Percentiles rank a stretch among this genome's conserved stretches.
These are phyloP conservation scores for Fusarium sp. DNA, from an alignment of 2,329 filamentous ascomycete species.

Conservation along the genomic window DNA sequence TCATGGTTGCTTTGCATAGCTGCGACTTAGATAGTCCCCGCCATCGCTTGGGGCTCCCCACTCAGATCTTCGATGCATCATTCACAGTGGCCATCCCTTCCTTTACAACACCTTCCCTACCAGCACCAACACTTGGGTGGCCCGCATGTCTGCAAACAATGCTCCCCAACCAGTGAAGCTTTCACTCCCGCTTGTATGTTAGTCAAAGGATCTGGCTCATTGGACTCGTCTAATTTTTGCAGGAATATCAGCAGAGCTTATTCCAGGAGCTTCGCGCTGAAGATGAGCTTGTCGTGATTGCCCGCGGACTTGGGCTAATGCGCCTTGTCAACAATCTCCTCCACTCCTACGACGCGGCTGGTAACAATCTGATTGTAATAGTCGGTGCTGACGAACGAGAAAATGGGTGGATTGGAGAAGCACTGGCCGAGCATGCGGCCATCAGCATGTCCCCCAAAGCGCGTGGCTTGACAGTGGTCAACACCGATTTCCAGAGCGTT, in stretches of 20 bases:
- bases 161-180: conserved; percentile 79
- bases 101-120: conserved; percentile 24
- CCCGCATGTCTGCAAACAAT: conserved; percentile 65
- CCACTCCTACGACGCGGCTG: conserved; percentile 95
- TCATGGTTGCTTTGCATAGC: conserved; percentile 8
- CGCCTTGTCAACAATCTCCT: conserved; percentile 95
- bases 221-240: conserved; percentile 27
- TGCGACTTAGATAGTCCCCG: conserved; percentile 12
- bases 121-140: conserved; percentile 35
- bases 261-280: conserved; percentile 90
- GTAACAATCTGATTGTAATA: conserved; percentile 90
- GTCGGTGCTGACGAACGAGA: conserved; percentile 92
- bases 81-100: conserved; percentile 30
- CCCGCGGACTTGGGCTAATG: conserved; percentile 90
- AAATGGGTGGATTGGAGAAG: conserved; percentile 97
- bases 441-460: conserved; percentile 86
- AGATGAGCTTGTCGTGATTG: conserved; percentile 93
- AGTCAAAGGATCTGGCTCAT: background rate
- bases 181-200: conserved; percentile 70
- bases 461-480: conserved; percentile 88
- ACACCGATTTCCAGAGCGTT: conserved; percentile 93
- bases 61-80: conserved; percentile 30
- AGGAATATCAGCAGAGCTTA: conserved; percentile 94
- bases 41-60: conserved; percentile 21
- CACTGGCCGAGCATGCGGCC: conserved; percentile 92